A percentile compares a stretch with the other conserved stretches of the same genome.
Conservation (phyloP, 768 basidiomycete species). For the Mycena vulgaris region DNA sequence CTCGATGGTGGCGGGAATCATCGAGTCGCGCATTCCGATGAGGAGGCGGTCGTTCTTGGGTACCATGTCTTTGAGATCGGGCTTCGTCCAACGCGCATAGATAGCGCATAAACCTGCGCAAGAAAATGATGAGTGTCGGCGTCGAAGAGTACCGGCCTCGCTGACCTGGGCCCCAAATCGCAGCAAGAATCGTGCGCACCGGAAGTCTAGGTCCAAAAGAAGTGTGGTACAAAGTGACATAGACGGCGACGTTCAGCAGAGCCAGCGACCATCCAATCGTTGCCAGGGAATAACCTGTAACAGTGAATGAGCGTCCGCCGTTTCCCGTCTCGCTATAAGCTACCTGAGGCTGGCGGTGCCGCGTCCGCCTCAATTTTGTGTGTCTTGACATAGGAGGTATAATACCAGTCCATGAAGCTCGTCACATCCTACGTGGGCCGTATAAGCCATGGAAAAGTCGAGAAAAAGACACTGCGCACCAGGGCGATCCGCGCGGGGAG, state of each 20-base stretch:
- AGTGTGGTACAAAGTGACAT: not conserved
- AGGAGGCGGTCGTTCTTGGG: slow-evolving; percentile 18
- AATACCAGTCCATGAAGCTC: slow-evolving; percentile 22
- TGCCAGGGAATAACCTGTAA: not conserved
- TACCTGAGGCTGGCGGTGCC: not conserved
- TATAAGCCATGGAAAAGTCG: not conserved
- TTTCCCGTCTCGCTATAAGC: not conserved
- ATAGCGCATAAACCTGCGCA: slow-evolving; percentile 2
- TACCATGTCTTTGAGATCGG: slow-evolving; percentile 7
- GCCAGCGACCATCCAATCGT: slow-evolving; percentile 10
- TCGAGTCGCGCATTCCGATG: slow-evolving; percentile 29
- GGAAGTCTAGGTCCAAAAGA: not conserved
- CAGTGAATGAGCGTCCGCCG: not conserved
- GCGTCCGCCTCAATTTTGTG: not conserved
- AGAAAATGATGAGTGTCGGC: not conserved
- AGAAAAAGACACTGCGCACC: not conserved
- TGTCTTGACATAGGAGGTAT: slow-evolving; percentile 6
- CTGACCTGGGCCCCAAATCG: slow-evolving; percentile 14
- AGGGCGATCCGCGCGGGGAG: slow-evolving; percentile 23
- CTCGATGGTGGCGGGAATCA: slow-evolving; percentile 23
- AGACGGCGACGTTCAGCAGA: not conserved
- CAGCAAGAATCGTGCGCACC: slow-evolving; percentile 1
- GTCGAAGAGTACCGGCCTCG: not conserved
- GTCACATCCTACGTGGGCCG: not conserved
- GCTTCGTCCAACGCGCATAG: not conserved